A percentile compares a stretch with the other conserved stretches of the same genome.
phyloP scores from a whole-genome alignment of 768 basidiomycete species.

The Mycena belliarum region DNA sequence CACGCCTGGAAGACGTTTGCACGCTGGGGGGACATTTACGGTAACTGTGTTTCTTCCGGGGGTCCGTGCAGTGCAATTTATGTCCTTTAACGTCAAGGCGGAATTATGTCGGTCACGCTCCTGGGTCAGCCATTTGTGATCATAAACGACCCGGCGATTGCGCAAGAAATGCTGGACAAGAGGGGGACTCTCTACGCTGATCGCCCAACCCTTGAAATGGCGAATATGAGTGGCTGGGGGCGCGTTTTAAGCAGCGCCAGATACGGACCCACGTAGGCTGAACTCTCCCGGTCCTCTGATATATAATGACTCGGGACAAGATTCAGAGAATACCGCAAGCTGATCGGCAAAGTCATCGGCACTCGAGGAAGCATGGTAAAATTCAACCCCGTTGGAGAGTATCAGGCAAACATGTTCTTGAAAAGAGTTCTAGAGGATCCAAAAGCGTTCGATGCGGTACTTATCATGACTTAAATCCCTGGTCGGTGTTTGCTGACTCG shows the following conservation, averaged over 20 bases:
- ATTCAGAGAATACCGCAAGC: slow-evolving; percentile 30
- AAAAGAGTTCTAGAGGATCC: slow-evolving; percentile 37
- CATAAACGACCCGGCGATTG: slow-evolving; percentile 21
- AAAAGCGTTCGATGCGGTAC: slow-evolving; percentile 18
- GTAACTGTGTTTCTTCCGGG: neutral
- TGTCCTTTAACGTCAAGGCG: slow-evolving; percentile 12
- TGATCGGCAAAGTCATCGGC: slow-evolving; percentile 44
- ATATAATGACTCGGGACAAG: neutral
- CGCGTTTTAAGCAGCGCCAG: slow-evolving; percentile 9
- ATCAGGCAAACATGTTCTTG: slow-evolving; percentile 41
- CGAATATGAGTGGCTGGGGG: slow-evolving; percentile 26
- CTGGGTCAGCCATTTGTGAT: slow-evolving; percentile 23
- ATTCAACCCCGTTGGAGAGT: slow-evolving; percentile 40
- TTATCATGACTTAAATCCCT: slow-evolving; percentile 13
- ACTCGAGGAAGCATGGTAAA: slow-evolving; percentile 36
- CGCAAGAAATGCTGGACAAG: slow-evolving; percentile 38
- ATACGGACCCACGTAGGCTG: slow-evolving; percentile 3
- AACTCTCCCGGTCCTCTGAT: no score
- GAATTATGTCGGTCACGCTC: slow-evolving; percentile 20
- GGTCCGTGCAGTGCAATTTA: neutral
- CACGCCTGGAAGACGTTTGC: slow-evolving; percentile 14
- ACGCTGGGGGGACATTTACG: slow-evolving; percentile 13
- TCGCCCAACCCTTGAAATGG: slow-evolving; percentile 42
- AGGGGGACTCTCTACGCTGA: slow-evolving; percentile 43
- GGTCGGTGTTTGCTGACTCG: neutral